These are phyloP conservation scores for Sugiyamaella paludigena DNA, from an alignment of 1,139 yeast species.

Conservation along the genomic window DNA sequence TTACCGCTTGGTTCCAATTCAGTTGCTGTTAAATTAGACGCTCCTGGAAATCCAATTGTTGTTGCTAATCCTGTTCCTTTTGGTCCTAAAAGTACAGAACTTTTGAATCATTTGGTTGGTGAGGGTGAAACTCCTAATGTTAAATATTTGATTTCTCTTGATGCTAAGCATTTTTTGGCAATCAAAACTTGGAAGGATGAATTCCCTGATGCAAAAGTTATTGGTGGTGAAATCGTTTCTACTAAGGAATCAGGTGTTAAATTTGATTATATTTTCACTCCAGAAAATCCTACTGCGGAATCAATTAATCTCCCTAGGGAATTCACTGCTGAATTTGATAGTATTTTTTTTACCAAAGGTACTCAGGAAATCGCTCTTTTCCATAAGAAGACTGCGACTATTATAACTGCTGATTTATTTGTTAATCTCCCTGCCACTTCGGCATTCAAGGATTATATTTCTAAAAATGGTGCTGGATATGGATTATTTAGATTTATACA, in stretches of 20 bases:
- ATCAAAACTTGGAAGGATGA: conserved; percentile 48
- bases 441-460: conserved; percentile 35
- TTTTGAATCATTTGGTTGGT: conserved; percentile 41
- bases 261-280: conserved; percentile 43
- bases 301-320: conserved; percentile 25
- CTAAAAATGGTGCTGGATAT: conserved; percentile 1
- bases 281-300: conserved; percentile 23
- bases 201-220: conserved; percentile 49
- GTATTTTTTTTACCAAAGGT: conserved; percentile 55
- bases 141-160: conserved; percentile 36
- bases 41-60: conserved; percentile 39
- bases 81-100: conserved; percentile 43
- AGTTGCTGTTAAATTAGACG: conserved; percentile 47
- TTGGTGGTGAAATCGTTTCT: conserved; percentile 47
- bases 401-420: conserved; percentile 57
- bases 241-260: conserved; percentile 37
- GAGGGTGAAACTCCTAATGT: conserved; percentile 33
- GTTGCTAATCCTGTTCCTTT: conserved; percentile 65
- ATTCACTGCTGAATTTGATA: conserved; percentile 45
- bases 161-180: conserved; percentile 36
- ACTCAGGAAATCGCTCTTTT: conserved; percentile 57
- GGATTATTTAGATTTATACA: conserved; percentile 3
- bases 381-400: conserved; percentile 46
- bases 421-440: conserved; percentile 48
- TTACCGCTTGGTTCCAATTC: conserved; percentile 52